Conservation (phyloP, 2,329 filamentous ascomycete species). For the Colletotrichum liaoningense region DNA sequence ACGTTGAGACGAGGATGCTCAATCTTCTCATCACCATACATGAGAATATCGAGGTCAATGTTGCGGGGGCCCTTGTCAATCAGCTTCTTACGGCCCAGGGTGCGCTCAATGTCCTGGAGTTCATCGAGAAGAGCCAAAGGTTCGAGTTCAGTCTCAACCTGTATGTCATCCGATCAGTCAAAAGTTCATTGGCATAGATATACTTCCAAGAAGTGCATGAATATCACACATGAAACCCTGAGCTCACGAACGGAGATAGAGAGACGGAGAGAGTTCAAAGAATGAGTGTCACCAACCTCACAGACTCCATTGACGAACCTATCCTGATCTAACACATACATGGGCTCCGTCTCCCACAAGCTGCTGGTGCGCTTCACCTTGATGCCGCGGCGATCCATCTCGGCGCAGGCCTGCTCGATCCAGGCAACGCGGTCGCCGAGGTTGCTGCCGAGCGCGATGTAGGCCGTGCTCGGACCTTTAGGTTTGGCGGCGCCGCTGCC, state of each 20-base stretch:
- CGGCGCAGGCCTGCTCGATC: conserved; percentile 85
- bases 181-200: neutral
- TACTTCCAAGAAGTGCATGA: neutral
- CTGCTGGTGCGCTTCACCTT: conserved; percentile 83
- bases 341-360: conserved; percentile 94
- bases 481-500: conserved; percentile 27
- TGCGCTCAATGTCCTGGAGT: conserved; percentile 85
- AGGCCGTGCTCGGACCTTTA: conserved; percentile 64
- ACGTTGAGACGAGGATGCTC: conserved; percentile 80
- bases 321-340: conserved; percentile 94
- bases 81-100: conserved; percentile 82
- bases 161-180: conserved; percentile 25
- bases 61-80: conserved; percentile 95
- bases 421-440: conserved; percentile 84
- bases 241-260: neutral
- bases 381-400: conserved; percentile 81
- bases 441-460: conserved; percentile 93
- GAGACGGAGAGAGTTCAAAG: neutral
- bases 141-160: conserved; percentile 84
- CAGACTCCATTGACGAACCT: conserved; percentile 93
- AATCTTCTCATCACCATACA: conserved; percentile 78
- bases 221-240: neutral
- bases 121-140: conserved; percentile 82
- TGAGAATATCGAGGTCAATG: conserved; percentile 92
- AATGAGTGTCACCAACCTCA: conserved; percentile 70